A percentile compares a stretch with the other conserved stretches of the same genome.
Conservation (phyloP, 1,284 basidiomycete species). For the Agaricales sp. region DNA sequence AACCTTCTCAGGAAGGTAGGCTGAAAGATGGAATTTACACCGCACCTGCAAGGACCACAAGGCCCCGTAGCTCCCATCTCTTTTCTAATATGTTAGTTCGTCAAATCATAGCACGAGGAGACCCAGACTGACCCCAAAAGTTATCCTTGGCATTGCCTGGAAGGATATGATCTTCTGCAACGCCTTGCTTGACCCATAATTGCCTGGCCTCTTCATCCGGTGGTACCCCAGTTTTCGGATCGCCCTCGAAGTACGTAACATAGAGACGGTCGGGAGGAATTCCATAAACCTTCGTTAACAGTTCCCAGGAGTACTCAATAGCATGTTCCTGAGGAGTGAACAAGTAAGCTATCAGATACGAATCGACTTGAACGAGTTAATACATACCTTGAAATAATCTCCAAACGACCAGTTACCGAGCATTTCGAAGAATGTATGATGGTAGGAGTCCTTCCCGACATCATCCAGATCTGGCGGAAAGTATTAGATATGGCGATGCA, state of each 20-base stretch:
- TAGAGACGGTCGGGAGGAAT: slow-evolving; percentile 89
- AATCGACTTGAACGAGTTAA: background rate
- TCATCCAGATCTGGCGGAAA: slow-evolving; percentile 78
- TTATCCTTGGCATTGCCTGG: slow-evolving; percentile 96
- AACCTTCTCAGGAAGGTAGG: slow-evolving; percentile 8
- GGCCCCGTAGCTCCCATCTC: slow-evolving; percentile 99
- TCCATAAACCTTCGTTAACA: slow-evolving; percentile 83
- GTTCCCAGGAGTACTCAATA: slow-evolving; percentile 87
- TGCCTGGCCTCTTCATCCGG: slow-evolving; percentile 85
- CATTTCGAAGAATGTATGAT: slow-evolving; percentile 99
- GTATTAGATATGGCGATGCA: background rate
- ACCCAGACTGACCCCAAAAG: slow-evolving; percentile 92
- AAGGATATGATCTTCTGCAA: slow-evolving; percentile 83
- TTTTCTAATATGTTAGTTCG: no score
- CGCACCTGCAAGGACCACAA: slow-evolving; percentile 89
- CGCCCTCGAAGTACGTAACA: slow-evolving; percentile 97
- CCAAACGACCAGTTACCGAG: slow-evolving; percentile 99
- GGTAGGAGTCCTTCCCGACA: slow-evolving; percentile 95
- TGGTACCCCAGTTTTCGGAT: slow-evolving; percentile 76
- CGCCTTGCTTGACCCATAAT: slow-evolving; percentile 81
- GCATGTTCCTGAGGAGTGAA: slow-evolving; percentile 77
- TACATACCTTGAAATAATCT: slow-evolving; percentile 90
- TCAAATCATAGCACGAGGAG: no score
- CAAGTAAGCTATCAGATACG: slow-evolving; percentile 3
- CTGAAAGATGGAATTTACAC: slow-evolving; percentile 1